phyloP scores from a whole-genome alignment of 83 land plant species.

The Diphasiastrum complanatum region DNA sequence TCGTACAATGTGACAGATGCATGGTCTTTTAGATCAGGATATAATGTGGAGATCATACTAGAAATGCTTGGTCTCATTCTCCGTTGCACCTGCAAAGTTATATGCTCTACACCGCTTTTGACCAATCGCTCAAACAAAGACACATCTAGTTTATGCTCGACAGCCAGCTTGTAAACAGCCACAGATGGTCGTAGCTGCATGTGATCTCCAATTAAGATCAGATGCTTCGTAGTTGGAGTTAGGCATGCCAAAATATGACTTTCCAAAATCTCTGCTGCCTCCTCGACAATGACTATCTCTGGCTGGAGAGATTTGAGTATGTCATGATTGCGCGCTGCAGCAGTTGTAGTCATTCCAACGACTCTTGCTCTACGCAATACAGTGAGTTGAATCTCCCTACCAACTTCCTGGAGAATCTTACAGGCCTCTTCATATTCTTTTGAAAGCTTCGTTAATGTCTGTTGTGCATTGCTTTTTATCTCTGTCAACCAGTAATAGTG shows the following conservation, averaged over 20 bases:
- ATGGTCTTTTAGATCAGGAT: slow-evolving; percentile 26
- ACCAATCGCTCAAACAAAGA: slow-evolving; percentile 41
- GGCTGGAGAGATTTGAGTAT: slow-evolving; percentile 21
- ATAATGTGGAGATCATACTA: slow-evolving; percentile 4
- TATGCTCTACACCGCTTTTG: slow-evolving; percentile 13
- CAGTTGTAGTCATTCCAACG: slow-evolving; percentile 30
- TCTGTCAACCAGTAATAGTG: slow-evolving; percentile 10
- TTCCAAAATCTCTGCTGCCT: slow-evolving; percentile 42
- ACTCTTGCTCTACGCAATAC: slow-evolving; percentile 22
- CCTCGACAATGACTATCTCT: slow-evolving; percentile 33
- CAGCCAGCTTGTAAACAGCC: slow-evolving; percentile 16
- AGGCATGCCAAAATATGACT: slow-evolving; percentile 33
- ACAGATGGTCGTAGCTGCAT: slow-evolving; percentile 35
- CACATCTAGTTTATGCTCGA: slow-evolving; percentile 27
- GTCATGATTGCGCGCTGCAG: slow-evolving; percentile 19
- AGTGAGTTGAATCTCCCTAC: slow-evolving; percentile 20
- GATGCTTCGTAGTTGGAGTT: slow-evolving; percentile 21
- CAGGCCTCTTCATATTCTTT: slow-evolving; percentile 18
- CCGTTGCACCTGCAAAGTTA: slow-evolving; percentile 24
- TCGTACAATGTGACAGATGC: slow-evolving; percentile 4
- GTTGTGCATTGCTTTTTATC: slow-evolving; percentile 1
- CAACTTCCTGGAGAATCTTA: not conserved
- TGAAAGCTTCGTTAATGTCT: not conserved
- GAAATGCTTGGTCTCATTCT: slow-evolving; percentile 34
- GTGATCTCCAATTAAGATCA: slow-evolving; percentile 41